Conservation (phyloP, 2,329 filamentous ascomycete species). For the Ceratocystis alfenasii region DNA sequence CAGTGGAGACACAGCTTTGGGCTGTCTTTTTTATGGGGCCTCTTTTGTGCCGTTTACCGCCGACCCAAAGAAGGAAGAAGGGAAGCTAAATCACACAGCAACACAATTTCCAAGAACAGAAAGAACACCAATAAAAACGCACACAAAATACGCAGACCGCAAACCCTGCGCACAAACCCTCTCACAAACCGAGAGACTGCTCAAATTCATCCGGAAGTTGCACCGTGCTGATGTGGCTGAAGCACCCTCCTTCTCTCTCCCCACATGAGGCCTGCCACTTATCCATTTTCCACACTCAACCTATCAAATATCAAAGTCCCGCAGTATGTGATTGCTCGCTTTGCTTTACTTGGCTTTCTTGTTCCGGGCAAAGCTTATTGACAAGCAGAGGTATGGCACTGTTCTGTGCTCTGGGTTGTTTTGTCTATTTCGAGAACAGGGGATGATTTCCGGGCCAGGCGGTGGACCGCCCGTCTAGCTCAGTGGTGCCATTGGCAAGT, state of each 20-base stretch:
- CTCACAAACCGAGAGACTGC: neutral
- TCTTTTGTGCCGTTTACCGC: neutral
- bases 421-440: neutral
- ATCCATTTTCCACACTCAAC: neutral
- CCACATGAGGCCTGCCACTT: neutral
- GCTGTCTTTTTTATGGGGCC: neutral
- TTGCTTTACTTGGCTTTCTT: neutral
- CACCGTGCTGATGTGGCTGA: neutral
- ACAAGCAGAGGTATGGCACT: neutral
- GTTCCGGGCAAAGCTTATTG: neutral
- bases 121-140: neutral
- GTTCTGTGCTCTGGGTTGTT: neutral
- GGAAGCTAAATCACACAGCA: neutral
- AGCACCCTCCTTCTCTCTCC: slow-evolving; percentile 1
- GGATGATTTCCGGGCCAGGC: neutral
- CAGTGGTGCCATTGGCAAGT: neutral
- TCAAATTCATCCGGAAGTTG: neutral
- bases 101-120: neutral
- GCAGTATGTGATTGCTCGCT: no score
- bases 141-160: neutral
- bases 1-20: neutral
- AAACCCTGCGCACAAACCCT: neutral
- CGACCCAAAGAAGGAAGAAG: neutral
- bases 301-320: no score
- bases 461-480: neutral